Conservation (phyloP, 148 eudicot genomes). For the Chenopodium album region DNA sequence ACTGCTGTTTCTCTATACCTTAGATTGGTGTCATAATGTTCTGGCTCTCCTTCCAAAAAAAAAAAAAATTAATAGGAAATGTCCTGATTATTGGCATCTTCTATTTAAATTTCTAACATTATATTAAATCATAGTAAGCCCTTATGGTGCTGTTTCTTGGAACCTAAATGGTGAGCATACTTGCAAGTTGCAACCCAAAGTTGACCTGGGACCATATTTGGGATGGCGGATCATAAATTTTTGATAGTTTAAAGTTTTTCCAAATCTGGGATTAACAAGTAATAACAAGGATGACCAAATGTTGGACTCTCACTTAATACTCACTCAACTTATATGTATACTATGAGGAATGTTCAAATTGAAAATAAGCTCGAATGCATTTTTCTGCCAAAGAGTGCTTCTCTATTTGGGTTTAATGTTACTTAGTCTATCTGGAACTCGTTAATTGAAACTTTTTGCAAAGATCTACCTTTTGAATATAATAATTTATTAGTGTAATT, state of each 20-base stretch:
- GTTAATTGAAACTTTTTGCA: not conserved
- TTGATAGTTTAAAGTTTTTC: not conserved
- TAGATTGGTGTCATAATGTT: not conserved
- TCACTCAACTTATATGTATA: not conserved
- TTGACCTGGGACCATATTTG: not conserved
- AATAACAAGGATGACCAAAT: not conserved
- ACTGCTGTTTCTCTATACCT: not conserved
- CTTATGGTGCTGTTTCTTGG: not conserved
- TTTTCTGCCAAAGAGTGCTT: no score
- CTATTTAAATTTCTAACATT: not conserved
- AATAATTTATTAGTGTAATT: no score
- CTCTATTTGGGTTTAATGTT: not conserved
- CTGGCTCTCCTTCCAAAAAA: not conserved
- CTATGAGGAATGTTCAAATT: not conserved
- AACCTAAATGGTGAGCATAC: no score
- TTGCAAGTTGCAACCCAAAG: not conserved
- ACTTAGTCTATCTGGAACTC: not conserved
- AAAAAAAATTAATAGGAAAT: not conserved
- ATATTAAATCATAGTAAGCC: not conserved
- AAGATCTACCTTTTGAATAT: no score
- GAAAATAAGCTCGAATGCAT: not conserved
- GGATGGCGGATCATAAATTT: not conserved
- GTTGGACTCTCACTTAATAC: not conserved
- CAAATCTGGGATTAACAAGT: not conserved
- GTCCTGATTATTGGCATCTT: not conserved